A percentile compares a stretch with the other conserved stretches of the same genome.
Conservation (phyloP, 106 monocot genomes). For the Dioscorea alata region DNA sequence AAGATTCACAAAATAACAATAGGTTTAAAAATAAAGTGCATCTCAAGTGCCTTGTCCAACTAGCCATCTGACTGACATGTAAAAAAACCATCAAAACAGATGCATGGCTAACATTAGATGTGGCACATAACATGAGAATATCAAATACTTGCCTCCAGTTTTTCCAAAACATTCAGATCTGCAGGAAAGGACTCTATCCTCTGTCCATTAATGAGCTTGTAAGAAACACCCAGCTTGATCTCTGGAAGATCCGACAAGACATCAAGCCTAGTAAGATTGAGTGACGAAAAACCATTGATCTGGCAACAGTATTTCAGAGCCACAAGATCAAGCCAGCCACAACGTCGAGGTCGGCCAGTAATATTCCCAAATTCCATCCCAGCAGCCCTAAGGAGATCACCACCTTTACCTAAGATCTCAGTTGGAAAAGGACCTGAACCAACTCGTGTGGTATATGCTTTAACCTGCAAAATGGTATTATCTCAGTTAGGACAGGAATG, state of each 20-base stretch:
- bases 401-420: constrained; percentile 70
- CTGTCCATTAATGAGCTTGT: constrained; percentile 43
- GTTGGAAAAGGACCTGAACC: constrained; percentile 93
- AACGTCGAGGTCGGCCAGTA: constrained; percentile 87
- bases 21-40: no score
- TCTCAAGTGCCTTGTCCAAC: no score
- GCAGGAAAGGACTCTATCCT: constrained; percentile 65
- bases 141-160: constrained; percentile 48
- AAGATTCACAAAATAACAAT: no score
- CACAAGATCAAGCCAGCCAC: constrained; percentile 97
- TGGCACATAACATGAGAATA: not conserved
- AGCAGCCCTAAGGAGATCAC: constrained; percentile 64
- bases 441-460: constrained; percentile 92
- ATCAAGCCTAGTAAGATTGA: constrained; percentile 95
- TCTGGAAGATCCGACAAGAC: constrained; percentile 78
- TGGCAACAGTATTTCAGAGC: constrained; percentile 73
- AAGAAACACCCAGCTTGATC: constrained; percentile 74
- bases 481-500: not conserved
- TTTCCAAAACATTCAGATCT: constrained; percentile 66
- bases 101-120: no score
- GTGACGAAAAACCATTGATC: constrained; percentile 89
- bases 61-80: no score
- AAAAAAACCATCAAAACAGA: no score
- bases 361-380: constrained; percentile 98
- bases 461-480: constrained; percentile 59